These are phyloP conservation scores for Aspergillus egyptiacus DNA, from an alignment of 495 filamentous ascomycete genomes.

Conservation along the genomic window DNA sequence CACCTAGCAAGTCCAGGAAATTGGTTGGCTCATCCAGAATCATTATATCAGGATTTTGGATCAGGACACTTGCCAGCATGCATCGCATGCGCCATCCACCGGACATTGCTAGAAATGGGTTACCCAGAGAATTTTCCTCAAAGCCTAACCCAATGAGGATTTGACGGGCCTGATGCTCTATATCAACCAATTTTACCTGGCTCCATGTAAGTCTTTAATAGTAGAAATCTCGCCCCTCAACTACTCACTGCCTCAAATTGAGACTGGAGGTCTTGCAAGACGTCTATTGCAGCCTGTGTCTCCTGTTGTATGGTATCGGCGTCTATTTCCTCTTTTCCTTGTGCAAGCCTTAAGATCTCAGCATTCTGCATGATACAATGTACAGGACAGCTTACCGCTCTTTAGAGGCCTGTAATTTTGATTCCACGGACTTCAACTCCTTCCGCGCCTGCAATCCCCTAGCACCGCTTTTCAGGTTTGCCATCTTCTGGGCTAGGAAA, in stretches of 20 bases:
- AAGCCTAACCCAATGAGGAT: conserved; percentile 70
- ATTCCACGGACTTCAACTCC: conserved; percentile 58
- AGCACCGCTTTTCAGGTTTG: conserved; percentile 63
- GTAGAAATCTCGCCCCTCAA: not conserved
- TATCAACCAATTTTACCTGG: conserved; percentile 39
- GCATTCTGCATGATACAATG: not conserved
- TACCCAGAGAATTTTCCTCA: conserved; percentile 49
- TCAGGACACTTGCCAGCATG: conserved; percentile 58
- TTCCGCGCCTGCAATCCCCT: conserved; percentile 69
- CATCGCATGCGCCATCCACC: conserved; percentile 77
- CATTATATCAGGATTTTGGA: conserved; percentile 68
- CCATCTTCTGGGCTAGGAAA: conserved; percentile 64
- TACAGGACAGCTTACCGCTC: conserved; percentile 34
- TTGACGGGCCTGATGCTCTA: conserved; percentile 55
- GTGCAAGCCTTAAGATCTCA: conserved; percentile 39
- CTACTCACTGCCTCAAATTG: conserved; percentile 43
- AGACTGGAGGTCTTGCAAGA: conserved; percentile 57
- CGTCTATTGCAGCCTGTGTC: conserved; percentile 56
- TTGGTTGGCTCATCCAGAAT: conserved; percentile 87
- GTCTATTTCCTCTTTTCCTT: conserved; percentile 49
- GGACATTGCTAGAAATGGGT: conserved; percentile 57
- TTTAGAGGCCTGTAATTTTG: conserved; percentile 49
- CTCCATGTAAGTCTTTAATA: not conserved
- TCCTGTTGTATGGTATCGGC: conserved; percentile 50
- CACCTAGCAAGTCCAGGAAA: conserved; percentile 73